Base-by-base conservation (phyloP, 805 yeast species). In the Sugiyamaella smithiae region DNA sequence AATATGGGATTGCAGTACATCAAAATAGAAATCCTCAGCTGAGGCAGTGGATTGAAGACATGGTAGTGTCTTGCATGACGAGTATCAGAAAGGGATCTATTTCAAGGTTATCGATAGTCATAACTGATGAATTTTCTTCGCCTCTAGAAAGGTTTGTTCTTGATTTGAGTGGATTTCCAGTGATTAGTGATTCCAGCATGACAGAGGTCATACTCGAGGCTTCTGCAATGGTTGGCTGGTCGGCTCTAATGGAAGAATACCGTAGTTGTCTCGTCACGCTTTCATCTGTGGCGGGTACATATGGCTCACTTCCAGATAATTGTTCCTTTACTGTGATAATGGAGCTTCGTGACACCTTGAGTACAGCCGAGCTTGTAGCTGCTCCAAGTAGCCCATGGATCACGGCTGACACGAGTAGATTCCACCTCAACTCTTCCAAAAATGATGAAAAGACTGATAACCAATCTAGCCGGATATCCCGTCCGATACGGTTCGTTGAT, bases 11-110 rank as follows among this genome's bases (percentile, higher is more conserved):
- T n/a, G 65, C 75, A 0, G 69, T 72, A 3, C 63, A 67, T 51
- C 70, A 69, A 46, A 66, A 69, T 50, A 63, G 81, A 36, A 77
- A 75, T 38, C 80, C 81, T 0, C 67, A 66, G 7, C 68, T 81
- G n/a, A 59, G 67, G 45, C 62, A 64, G 2, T 81, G 76, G 67
- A 57, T 76, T 5, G 67, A 69, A 29, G 58, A 61, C 9, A 67
- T 77, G 19, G 68, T 72, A 14, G 56, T 61, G 19, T 46, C 60
- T 4, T 51, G 59, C 22, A 51, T 56, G 40, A 50, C 48, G 3
- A 44, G 52, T 49, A 45, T 68, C 4, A 35, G 35, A 26, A 47
- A 50, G 7, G 67, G 70, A 11, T 53, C 59, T 20, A 59, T 72
- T 1, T 62, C 63, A 22, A 63, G 65, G 28, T 52, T 76, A 4